Conservation (phyloP, 306 rosid species). For the Betula pendula region DNA sequence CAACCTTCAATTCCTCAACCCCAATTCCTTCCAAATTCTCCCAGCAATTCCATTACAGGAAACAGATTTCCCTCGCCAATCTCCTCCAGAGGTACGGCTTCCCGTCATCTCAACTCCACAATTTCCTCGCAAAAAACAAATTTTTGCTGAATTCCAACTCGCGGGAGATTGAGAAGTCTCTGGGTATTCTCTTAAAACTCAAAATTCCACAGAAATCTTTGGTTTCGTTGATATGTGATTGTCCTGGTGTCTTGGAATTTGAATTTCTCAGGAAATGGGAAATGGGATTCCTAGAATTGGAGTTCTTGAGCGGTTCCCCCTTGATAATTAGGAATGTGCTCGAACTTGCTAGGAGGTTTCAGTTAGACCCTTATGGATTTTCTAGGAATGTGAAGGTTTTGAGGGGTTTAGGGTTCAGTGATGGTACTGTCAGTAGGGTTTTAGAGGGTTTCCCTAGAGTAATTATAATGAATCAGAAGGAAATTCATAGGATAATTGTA, state of each 20-base stretch:
- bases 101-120: conserved; percentile 47
- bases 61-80: conserved; percentile 47
- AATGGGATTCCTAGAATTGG: conserved; percentile 36
- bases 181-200: conserved; percentile 51
- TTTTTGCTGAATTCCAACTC: conserved; percentile 41
- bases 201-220: conserved; percentile 53
- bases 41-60: conserved; percentile 45
- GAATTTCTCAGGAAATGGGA: conserved; percentile 54
- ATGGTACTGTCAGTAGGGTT: conserved; percentile 33
- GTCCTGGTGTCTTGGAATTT: conserved; percentile 62
- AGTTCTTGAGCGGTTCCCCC: conserved; percentile 34
- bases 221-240: conserved; percentile 46
- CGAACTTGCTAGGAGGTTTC: conserved; percentile 46
- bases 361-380: conserved; percentile 42
- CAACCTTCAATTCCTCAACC: conserved; percentile 4
- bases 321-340: conserved; percentile 47
- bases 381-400: conserved; percentile 29
- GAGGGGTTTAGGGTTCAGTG: conserved; percentile 52
- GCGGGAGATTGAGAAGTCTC: conserved; percentile 43
- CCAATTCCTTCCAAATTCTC: conserved; percentile 20
- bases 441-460: conserved; percentile 58
- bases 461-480: conserved; percentile 37
- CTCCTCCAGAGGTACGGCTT: conserved; percentile 65
- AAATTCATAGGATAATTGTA: conserved; percentile 33
- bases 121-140: conserved; percentile 45